Evolutionary conservation across 768 basidiomycete species (phyloP).

Genomic region (Boletus barrowsii): DNA sequence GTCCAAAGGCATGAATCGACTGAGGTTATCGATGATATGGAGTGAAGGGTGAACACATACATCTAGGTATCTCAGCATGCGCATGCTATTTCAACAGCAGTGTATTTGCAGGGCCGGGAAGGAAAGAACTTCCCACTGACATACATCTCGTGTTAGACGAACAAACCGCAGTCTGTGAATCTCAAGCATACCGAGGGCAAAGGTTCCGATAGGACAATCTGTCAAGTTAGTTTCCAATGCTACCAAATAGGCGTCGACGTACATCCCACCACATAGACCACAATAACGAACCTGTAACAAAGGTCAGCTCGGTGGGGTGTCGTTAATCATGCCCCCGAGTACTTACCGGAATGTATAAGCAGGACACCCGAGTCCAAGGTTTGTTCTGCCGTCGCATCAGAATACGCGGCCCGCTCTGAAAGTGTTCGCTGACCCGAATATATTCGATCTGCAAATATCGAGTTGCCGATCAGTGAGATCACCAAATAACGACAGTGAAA

Average conservation of each 20-base stretch:
- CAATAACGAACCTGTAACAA: slow-evolving; percentile 4
- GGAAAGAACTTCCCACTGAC: slow-evolving; percentile 7
- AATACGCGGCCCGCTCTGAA: neutral
- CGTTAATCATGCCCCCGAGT: neutral
- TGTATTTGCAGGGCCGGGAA: slow-evolving; percentile 1
- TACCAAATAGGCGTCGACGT: neutral
- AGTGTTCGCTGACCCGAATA: neutral
- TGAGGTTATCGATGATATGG: neutral
- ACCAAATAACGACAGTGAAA: neutral
- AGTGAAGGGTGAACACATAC: neutral
- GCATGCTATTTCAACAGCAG: too few relatives aligned
- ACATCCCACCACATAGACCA: slow-evolving; percentile 4
- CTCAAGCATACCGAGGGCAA: neutral
- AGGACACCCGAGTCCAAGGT: neutral
- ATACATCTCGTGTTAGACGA: neutral
- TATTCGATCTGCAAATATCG: neutral
- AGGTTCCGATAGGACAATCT: neutral
- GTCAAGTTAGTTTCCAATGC: neutral
- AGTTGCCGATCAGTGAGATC: neutral
- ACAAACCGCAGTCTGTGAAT: too few relatives aligned
- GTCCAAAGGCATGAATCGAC: neutral
- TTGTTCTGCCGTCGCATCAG: neutral
- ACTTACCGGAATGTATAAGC: neutral
- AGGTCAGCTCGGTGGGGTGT: neutral
- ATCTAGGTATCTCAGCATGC: neutral